phyloP scores from a whole-genome alignment of 148 eudicot species.

The Fallopia convolvulus region DNA sequence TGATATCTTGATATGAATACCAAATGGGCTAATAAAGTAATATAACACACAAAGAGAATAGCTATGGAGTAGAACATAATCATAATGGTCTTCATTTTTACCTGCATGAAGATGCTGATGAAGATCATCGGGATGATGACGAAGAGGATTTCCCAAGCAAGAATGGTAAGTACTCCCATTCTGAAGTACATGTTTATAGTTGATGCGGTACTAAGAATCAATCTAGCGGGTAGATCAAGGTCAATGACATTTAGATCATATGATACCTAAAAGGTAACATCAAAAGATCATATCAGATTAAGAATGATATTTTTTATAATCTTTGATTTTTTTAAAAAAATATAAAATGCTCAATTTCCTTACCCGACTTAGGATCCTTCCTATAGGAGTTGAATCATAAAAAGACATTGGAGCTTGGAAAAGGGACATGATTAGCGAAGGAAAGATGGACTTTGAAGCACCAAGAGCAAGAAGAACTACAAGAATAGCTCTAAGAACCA shows the following conservation, averaged over 20 bases:
- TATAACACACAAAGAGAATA: too few species aligned
- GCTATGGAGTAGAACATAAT: too few species aligned
- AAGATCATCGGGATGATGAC: conserved; percentile 27
- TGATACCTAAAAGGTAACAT: conserved; percentile 24
- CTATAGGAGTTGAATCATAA: conserved; percentile 46
- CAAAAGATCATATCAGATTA: too few species aligned
- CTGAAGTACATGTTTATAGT: conserved; percentile 25
- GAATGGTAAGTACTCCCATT: conserved; percentile 21
- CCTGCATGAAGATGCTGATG: conserved; percentile 28
- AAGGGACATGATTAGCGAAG: conserved; percentile 25
- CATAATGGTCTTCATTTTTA: not conserved
- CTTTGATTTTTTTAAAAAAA: too few species aligned
- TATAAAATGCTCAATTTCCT: not conserved
- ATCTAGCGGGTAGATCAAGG: conserved; percentile 21
- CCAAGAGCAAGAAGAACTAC: conserved; percentile 24
- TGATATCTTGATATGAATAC: too few species aligned
- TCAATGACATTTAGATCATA: conserved; percentile 32
- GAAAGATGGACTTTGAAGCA: conserved; percentile 31
- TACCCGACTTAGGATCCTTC: conserved; percentile 50
- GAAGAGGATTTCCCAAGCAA: conserved; percentile 33
- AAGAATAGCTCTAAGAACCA: conserved; percentile 25
- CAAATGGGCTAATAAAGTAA: too few species aligned
- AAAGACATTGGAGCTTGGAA: conserved; percentile 46
- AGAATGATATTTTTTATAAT: not conserved
- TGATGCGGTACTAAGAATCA: conserved; percentile 13